Evolutionary conservation across 2,329 filamentous ascomycete genomes (phyloP).

Genomic region (Phoma sp.): DNA sequence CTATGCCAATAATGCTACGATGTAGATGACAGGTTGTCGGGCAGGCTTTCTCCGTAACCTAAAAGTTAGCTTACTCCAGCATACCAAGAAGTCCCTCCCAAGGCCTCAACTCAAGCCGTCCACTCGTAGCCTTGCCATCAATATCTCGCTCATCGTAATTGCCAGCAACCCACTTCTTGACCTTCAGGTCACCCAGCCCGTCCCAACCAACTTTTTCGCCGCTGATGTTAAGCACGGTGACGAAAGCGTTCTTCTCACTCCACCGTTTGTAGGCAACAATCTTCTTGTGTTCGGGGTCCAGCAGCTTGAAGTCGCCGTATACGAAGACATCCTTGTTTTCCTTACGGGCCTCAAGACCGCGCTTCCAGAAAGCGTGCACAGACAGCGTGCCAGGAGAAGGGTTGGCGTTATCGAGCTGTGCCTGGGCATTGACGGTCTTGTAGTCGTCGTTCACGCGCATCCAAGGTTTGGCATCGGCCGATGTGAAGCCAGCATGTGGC

Average conservation of each 20-base stretch:
- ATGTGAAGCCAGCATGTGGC: conserved; percentile 68
- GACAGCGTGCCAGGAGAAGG: conserved; percentile 48
- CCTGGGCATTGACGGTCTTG: conserved; percentile 62
- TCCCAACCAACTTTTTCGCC: conserved; percentile 40
- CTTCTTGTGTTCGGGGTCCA: conserved; percentile 56
- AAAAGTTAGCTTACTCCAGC: conserved; percentile 14
- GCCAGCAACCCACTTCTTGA: conserved; percentile 47
- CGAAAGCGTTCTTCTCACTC: conserved; percentile 35
- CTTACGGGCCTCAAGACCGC: conserved; percentile 63
- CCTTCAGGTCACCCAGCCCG: conserved; percentile 33
- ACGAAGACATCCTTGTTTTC: conserved; percentile 66
- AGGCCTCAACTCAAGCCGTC: conserved; percentile 36
- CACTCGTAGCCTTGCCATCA: conserved; percentile 24
- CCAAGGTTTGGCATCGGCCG: conserved; percentile 61
- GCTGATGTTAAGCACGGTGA: conserved; percentile 46
- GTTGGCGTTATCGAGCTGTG: conserved; percentile 53
- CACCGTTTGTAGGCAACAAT: conserved; percentile 44
- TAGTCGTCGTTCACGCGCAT: conserved; percentile 68
- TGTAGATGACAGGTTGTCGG: too few relatives aligned
- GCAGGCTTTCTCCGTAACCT: too few relatives aligned
- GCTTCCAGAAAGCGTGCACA: conserved; percentile 68
- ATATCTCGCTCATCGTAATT: conserved; percentile 44
- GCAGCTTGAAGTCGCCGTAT: conserved; percentile 65
- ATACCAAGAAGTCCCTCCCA: conserved; percentile 48
- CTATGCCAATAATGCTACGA: too few relatives aligned